phyloP scores from a whole-genome alignment of 495 filamentous ascomycete species.

The Trichoderma asperelloides region DNA sequence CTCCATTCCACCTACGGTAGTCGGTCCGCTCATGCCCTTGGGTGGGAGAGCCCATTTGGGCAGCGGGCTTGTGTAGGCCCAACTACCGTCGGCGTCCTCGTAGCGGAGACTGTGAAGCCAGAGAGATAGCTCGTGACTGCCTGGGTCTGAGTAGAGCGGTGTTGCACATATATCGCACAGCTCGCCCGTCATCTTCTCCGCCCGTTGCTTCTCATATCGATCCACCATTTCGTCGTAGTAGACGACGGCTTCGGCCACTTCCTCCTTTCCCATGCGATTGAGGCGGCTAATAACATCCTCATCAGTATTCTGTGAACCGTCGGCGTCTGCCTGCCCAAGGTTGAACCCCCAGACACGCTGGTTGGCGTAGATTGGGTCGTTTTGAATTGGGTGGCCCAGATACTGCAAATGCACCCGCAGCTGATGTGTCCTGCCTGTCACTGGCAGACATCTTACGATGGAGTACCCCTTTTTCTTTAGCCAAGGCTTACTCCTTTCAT shows the following conservation, averaged over 20 bases:
- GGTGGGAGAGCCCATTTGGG: slow-evolving; percentile 84
- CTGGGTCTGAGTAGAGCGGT: slow-evolving; percentile 86
- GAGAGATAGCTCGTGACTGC: slow-evolving; percentile 78
- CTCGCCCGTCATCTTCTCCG: slow-evolving; percentile 85
- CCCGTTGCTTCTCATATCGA: slow-evolving; percentile 72
- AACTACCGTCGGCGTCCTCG: slow-evolving; percentile 66
- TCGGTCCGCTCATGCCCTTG: slow-evolving; percentile 48
- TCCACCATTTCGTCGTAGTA: slow-evolving; percentile 91
- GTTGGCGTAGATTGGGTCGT: slow-evolving; percentile 97
- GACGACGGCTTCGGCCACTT: slow-evolving; percentile 78
- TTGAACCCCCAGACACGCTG: slow-evolving; percentile 77
- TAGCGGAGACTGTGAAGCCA: slow-evolving; percentile 90
- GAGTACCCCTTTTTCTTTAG: slow-evolving; percentile 64
- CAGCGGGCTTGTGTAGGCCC: slow-evolving; percentile 78
- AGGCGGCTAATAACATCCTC: slow-evolving; percentile 82
- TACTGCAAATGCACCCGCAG: slow-evolving; percentile 92
- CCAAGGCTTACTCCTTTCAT: slow-evolving; percentile 19
- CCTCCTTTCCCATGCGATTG: slow-evolving; percentile 85
- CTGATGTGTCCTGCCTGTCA: slow-evolving; percentile 93
- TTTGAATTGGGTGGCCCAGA: slow-evolving; percentile 87
- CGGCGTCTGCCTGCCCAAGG: slow-evolving; percentile 62
- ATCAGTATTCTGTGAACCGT: slow-evolving; percentile 58
- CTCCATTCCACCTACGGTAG: slow-evolving; percentile 44
- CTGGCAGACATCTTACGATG: slow-evolving; percentile 85
- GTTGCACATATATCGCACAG: slow-evolving; percentile 74